Evolutionary conservation across 2,329 filamentous ascomycete genomes (phyloP), one percentile per base, ranked within the genome.

Genomic region (Clonostachys rosea): DNA sequence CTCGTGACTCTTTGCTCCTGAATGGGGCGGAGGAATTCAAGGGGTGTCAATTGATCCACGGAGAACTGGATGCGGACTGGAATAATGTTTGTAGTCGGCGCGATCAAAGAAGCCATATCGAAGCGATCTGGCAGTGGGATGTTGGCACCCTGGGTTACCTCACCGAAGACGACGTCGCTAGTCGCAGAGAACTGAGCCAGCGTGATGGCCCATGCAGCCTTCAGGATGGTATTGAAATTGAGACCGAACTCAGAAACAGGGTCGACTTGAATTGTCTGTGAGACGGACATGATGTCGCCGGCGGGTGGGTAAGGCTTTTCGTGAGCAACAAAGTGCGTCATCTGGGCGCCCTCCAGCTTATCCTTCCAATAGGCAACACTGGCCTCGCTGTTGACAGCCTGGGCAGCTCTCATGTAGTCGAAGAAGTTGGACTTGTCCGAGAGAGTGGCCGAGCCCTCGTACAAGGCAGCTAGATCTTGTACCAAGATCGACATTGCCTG

Each of bases 151-250:
- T 74, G 71, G 13, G 79, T 64, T 4, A 75, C 60, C 54, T 81
- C 74, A 8, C 79, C 80, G 47, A 83, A 83, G 5, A 81, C 67
- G 7, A 83, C 69, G 40, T 83, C 79, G 6, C 69, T 61, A 0
- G 59, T 64, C 0, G 67, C 71, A 0, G 75, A 72, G 10, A 81
- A 59, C 20, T 69, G 74, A 1, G 76, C 73, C 7, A 84, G 67
- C 0, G 76, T 70, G 49, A 78, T 70, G 1, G 77, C 73, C 78
- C 80, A 84, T 0, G 78, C 78, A 0, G 76, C 72, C 56, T 80
- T 81, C 34, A 83, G 64, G 4, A 83, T 68, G 0, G 75, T 73
- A 49, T 78, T 74, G 36, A 76, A 75, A 0, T 68, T 65, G 49
- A 79, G 67, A 9, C 69, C 71, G 5, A 75, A 61, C 35, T 68